These are phyloP conservation scores for Gleditsia sinensis DNA, from an alignment of 306 rosid species.

Conservation along the genomic window DNA sequence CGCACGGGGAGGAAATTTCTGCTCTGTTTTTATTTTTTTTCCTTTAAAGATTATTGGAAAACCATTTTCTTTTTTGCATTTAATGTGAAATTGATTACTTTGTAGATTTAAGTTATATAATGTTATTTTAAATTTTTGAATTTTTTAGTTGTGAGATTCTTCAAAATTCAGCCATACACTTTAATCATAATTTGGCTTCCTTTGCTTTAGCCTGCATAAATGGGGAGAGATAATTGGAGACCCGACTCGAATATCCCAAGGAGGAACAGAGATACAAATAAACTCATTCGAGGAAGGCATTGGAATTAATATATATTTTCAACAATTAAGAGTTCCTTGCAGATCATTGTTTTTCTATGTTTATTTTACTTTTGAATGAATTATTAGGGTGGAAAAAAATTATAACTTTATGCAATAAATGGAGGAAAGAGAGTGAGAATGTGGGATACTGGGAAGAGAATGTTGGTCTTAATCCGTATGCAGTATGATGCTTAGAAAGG, in stretches of 20 bases:
- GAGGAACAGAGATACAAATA: neutral
- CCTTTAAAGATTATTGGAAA: neutral
- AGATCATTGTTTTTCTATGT: neutral
- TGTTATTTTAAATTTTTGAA: neutral
- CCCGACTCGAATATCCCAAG: neutral
- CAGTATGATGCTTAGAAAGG: slow-evolving; percentile 24
- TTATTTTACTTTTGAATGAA: neutral
- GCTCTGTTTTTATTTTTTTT: neutral
- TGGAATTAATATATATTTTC: neutral
- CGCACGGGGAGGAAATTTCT: slow-evolving; percentile 1
- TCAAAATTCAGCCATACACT: neutral
- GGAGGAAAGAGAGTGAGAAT: neutral
- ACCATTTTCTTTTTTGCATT: neutral
- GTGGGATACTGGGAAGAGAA: slow-evolving; percentile 7
- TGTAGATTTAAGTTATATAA: neutral
- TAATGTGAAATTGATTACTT: neutral
- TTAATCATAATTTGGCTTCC: no score
- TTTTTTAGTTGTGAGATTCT: no score
- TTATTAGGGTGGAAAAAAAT: slow-evolving; percentile 16
- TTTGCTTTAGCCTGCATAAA: neutral
- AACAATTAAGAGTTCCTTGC: neutral
- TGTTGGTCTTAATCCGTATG: slow-evolving; percentile 29
- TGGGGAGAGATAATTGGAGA: neutral
- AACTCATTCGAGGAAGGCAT: neutral
- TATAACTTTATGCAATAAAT: slow-evolving; percentile 31